Evolutionary conservation across 139 green algal genomes (phyloP).

Genomic region (Deuterostichococcus epilithicus): DNA sequence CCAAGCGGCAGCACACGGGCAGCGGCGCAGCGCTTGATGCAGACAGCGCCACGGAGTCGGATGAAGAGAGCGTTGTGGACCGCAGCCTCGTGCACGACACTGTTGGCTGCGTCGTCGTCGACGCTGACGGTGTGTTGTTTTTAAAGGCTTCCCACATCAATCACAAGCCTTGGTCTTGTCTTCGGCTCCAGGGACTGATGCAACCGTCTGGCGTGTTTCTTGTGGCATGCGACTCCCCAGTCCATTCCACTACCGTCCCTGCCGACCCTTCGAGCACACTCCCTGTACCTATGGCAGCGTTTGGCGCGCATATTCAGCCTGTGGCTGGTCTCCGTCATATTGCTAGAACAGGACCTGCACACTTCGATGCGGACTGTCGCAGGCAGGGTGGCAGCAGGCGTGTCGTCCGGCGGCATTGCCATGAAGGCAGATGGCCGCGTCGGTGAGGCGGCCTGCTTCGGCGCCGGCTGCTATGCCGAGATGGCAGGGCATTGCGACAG

Average conservation of each 20-base stretch:
- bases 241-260: too few relatives aligned
- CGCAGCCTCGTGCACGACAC: constrained; percentile 52
- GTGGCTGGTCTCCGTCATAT: too few relatives aligned
- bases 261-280: too few relatives aligned
- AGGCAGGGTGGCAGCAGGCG: constrained; percentile 60
- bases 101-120: constrained; percentile 63
- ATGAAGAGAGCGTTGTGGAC: not conserved
- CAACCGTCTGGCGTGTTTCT: too few relatives aligned
- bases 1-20: constrained; percentile 5
- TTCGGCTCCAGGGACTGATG: not conserved
- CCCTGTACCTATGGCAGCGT: too few relatives aligned
- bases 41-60: not conserved
- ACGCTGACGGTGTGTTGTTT: constrained; percentile 34
- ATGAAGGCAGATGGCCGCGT: constrained; percentile 73
- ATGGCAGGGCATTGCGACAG: not conserved
- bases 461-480: constrained; percentile 73
- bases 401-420: constrained; percentile 80
- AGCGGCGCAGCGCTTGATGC: too few relatives aligned
- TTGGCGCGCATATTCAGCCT: too few relatives aligned
- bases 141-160: not conserved
- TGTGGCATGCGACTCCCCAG: too few relatives aligned
- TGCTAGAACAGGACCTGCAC: constrained; percentile 1
- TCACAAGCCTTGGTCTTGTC: not conserved
- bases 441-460: constrained; percentile 75
- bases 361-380: not conserved